Conservation (phyloP, 805 yeast genomes). For the Candida saitoana region DNA sequence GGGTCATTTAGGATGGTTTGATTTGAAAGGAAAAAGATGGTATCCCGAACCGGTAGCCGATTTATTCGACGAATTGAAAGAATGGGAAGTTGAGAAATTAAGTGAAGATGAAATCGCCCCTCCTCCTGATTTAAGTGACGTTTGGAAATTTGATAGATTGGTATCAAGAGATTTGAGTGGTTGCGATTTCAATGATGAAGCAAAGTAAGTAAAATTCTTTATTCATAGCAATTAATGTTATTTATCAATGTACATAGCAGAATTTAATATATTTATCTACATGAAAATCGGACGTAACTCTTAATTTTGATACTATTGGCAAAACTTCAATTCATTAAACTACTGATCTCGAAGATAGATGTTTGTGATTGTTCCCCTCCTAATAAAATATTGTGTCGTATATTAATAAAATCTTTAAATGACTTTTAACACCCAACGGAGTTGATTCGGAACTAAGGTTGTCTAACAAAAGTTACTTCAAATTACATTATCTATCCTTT, state of each 20-base stretch:
- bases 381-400: no score
- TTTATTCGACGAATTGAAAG: constrained; percentile 29
- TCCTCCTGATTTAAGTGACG: constrained; percentile 25
- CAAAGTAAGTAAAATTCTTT: not conserved
- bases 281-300: no score
- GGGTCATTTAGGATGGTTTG: constrained; percentile 63
- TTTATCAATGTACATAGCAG: no score
- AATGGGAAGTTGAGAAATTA: constrained; percentile 19
- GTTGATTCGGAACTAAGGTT: not conserved
- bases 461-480: not conserved
- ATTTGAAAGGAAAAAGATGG: constrained; percentile 31
- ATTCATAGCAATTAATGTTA: no score
- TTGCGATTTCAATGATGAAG: not conserved
- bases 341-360: no score
- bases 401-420: no score
- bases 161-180: constrained; percentile 2
- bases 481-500: not conserved
- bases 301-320: no score
- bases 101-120: constrained; percentile 14
- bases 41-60: constrained; percentile 34
- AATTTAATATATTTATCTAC: no score
- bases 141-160: constrained; percentile 35
- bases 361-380: no score
- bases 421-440: no score
- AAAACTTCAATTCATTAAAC: no score